Base-by-base conservation (phyloP, 2,329 filamentous ascomycete genomes). In the Fusarium sp. region DNA sequence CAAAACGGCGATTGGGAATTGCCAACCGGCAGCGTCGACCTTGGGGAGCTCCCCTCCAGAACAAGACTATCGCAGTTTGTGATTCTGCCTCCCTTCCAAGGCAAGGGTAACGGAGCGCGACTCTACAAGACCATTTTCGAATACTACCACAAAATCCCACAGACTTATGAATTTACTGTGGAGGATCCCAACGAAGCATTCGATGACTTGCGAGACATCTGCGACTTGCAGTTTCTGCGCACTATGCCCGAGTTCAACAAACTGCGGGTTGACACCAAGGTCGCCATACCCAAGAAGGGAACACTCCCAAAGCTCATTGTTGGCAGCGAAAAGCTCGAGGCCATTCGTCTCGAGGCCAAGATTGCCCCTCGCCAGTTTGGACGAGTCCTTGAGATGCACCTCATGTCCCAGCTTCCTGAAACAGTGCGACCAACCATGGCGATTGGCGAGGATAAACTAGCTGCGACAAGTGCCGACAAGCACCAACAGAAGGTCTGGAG, bases 171-270 rank as follows among this genome's bases (percentile, higher is more conserved):
- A 76, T 87, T 99, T 73, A 96, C 94, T 0, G 90, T 99, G 7
- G 96, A 99, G 80, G 95, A 98, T 65, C 96, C 96, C 0, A 98
- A 92, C 74, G 92, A 95, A 75, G 88, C 86, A 1, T 96, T 96
- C 71, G 92, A 96, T 74, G 88, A 93, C 61, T 83, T 96, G 72
- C 87, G 93, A 69, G 92, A 96, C 75, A 82, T 90, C 51, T 90
- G 88, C 71, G 93, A 96, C 73, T 81, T 95, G 32, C 81, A 83
- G 6, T 89, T 88, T 68, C 82, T 96, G 5, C 87, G 87, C 55
- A 81, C 79, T 10, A 80, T 86, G 5, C 83, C 89, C 0, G 83
- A 86, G 10, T 92, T 92, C 74, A 78, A 79, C 5, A 75, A 80
- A 0, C 80, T 93, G 8, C 80, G 77, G 45, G 80, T 92, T 60